phyloP scores from a whole-genome alignment of 257 asterid genomes.

The Orobanche coerulescens region DNA sequence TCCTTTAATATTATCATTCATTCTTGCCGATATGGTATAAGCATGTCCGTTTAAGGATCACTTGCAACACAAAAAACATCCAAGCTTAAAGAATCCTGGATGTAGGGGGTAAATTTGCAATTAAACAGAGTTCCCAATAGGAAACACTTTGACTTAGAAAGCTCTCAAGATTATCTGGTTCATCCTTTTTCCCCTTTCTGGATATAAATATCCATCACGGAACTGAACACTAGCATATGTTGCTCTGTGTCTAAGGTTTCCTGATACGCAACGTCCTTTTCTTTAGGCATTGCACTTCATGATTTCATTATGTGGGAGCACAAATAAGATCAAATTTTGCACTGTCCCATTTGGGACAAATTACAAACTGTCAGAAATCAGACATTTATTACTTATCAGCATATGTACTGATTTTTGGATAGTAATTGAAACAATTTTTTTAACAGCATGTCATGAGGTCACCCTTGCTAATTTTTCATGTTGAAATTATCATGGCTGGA shows the following conservation, averaged over 20 bases:
- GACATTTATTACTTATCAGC: not conserved
- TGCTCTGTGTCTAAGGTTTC: not conserved
- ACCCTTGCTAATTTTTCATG: not conserved
- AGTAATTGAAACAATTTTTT: not conserved
- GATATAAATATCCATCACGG: not conserved
- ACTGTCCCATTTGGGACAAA: not conserved
- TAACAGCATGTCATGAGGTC: not conserved
- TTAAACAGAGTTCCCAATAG: too few species aligned
- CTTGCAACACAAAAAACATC: too few species aligned
- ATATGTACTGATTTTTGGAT: not conserved
- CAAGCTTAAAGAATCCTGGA: too few species aligned
- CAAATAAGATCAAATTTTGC: not conserved
- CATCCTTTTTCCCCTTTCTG: not conserved
- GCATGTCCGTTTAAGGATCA: too few species aligned
- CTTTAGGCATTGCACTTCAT: not conserved
- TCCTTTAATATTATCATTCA: too few species aligned
- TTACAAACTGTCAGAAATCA: not conserved
- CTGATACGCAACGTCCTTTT: not conserved
- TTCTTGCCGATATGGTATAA: too few species aligned
- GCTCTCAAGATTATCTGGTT: too few species aligned
- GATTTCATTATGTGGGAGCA: not conserved
- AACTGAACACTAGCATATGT: too few species aligned
- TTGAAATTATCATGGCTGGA: not conserved
- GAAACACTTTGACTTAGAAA: too few species aligned
- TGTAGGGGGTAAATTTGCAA: too few species aligned